phyloP scores from a whole-genome alignment of 768 basidiomycete genomes.

The Boletus reticuloceps region DNA sequence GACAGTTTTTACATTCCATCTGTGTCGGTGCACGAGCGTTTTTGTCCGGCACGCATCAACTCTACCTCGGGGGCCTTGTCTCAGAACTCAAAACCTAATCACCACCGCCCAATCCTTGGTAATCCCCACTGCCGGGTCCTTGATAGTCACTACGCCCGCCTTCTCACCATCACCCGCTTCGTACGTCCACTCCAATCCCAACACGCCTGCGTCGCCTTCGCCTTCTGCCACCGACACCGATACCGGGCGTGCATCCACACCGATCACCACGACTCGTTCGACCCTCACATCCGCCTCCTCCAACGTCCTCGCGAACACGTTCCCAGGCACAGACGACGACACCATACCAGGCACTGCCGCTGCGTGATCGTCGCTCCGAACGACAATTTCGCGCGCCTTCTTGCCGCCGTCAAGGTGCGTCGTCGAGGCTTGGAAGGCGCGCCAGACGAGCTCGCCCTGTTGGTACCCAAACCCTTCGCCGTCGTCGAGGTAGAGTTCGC shows the following conservation, averaged over 20 bases:
- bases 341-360: constrained; percentile 53
- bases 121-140: constrained; percentile 64
- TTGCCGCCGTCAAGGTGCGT: constrained; percentile 21
- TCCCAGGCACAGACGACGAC: constrained; percentile 49
- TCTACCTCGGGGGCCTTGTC: too few species aligned
- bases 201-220: constrained; percentile 8
- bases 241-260: constrained; percentile 60
- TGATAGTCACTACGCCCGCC: constrained; percentile 73
- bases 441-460: constrained; percentile 82
- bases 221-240: constrained; percentile 51
- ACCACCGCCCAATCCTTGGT: constrained; percentile 64
- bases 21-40: background rate
- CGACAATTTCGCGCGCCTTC: constrained; percentile 38
- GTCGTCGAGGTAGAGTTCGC: constrained; percentile 94
- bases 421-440: constrained; percentile 62
- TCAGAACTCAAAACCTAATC: constrained; percentile 20
- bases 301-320: constrained; percentile 68
- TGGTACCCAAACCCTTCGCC: constrained; percentile 79
- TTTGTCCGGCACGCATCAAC: background rate
- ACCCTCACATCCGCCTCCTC: constrained; percentile 57
- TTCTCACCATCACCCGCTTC: constrained; percentile 51
- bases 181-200: constrained; percentile 67
- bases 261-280: constrained; percentile 79
- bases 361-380: constrained; percentile 55
- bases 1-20: too few species aligned